Base-by-base conservation (phyloP, 1,284 basidiomycete species). In the Melampsora americana region DNA sequence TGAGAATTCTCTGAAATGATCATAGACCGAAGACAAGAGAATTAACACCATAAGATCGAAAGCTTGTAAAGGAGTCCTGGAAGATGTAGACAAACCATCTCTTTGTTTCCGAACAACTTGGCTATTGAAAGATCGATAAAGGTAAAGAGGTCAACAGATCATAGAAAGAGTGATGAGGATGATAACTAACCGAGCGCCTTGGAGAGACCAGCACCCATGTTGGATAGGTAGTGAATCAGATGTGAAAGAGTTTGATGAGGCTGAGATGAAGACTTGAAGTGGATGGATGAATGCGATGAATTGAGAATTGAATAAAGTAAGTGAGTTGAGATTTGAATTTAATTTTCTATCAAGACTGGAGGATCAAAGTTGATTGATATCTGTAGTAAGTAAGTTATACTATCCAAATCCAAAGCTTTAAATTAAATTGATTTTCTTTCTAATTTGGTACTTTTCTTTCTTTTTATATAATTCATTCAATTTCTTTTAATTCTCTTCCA, bases 191-290 rank as follows among this genome's bases (percentile, higher is more conserved):
- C 81, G 23, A 84, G 77, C 12, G 83, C 83, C 79, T 84, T 84
- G 39, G 83, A 83, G 32, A 84, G 78, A 77, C 85, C 84, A 67
- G 83, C 85, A 77, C 86, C 85, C 86, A 86, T 86, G 50, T 70
- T 80, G 35, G 35, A 35, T 35, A 35, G 35, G 35, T 35, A 35
- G 9, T 35, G 35, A 35, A 2, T 26, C 5, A 30, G 28, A 61
- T 23, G 16, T 61, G 23, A 61, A 61, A 32, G 30, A 20, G 60
- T 20, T 4, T 3, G 50, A 56, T 56, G 50, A 56, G 50, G 12
- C 9, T 35, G 35, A 4, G 35, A 9, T 35, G 3, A 35, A n/a
- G n/a, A n/a, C n/a, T n/a, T n/a, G n/a, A n/a, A n/a, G n/a, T n/a
- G n/a, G n/a, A n/a, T n/a, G 3, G 35, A 35, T 35, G 26, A 14